A percentile compares a stretch with the other conserved stretches of the same genome.
These are phyloP conservation scores for Dichomitus squalens DNA, from an alignment of 1,284 basidiomycete species.

Conservation along the genomic window DNA sequence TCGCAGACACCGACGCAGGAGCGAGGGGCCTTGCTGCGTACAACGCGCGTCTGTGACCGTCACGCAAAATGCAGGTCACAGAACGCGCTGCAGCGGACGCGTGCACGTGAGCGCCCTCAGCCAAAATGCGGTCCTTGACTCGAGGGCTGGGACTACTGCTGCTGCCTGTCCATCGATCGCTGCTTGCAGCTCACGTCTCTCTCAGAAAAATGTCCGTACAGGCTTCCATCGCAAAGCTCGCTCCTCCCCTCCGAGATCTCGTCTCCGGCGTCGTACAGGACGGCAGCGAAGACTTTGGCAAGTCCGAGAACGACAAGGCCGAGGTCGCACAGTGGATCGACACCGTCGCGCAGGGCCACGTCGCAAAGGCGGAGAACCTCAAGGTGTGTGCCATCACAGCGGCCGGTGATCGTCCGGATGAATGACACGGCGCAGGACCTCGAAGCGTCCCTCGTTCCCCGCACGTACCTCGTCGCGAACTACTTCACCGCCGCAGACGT, in stretches of 20 bases:
- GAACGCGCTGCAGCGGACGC: slow-evolving; percentile 17
- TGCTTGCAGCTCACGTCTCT: slow-evolving; percentile 3
- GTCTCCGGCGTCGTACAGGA: slow-evolving; percentile 52
- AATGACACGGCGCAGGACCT: slow-evolving; percentile 54
- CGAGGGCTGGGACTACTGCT: slow-evolving; percentile 15
- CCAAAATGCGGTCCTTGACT: slow-evolving; percentile 30
- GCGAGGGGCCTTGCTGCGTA: not conserved
- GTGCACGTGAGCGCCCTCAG: slow-evolving; percentile 25
- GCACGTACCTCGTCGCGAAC: slow-evolving; percentile 83
- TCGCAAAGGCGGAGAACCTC: slow-evolving; percentile 49
- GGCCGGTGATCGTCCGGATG: not conserved
- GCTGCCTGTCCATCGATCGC: slow-evolving; percentile 23
- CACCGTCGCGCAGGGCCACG: slow-evolving; percentile 56
- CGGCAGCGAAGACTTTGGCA: slow-evolving; percentile 46
- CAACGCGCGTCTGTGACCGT: not conserved
- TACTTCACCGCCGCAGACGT: slow-evolving; percentile 87
- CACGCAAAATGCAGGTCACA: slow-evolving; percentile 10
- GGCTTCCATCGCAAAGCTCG: slow-evolving; percentile 51
- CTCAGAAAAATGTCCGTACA: slow-evolving; percentile 59
- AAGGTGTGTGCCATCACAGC: slow-evolving; percentile 42
- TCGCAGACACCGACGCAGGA: slow-evolving; percentile 1
- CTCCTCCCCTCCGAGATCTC: slow-evolving; percentile 58
- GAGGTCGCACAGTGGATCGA: slow-evolving; percentile 73
- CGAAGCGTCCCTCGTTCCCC: slow-evolving; percentile 70
- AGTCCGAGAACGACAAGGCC: slow-evolving; percentile 60